Percentiles rank a stretch among this genome's conserved stretches.
Conservation (phyloP, 2,329 filamentous ascomycete species). For the Esteya vermicola region DNA sequence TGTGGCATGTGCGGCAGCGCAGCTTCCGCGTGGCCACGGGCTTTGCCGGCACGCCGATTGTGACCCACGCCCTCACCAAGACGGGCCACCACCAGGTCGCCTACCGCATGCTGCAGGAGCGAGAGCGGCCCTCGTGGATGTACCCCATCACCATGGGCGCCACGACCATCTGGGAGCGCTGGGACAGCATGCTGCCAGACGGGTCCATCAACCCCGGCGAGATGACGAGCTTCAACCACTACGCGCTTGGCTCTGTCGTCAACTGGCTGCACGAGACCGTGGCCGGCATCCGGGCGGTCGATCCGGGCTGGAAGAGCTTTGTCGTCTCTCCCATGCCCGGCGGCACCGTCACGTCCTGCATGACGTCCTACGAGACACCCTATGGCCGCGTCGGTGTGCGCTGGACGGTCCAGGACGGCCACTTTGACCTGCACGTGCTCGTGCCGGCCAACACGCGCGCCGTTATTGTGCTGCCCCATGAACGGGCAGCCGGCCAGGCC, state of each 20-base stretch:
- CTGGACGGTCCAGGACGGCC: slow-evolving; percentile 14
- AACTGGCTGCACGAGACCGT: slow-evolving; percentile 22
- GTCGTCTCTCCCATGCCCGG: slow-evolving; percentile 16
- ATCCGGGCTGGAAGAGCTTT: slow-evolving; percentile 18
- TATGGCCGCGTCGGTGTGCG: slow-evolving; percentile 17
- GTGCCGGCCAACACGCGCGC: slow-evolving; percentile 10
- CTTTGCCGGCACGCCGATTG: slow-evolving; percentile 14
- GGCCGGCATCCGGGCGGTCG: slow-evolving; percentile 15
- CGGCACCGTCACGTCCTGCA: slow-evolving; percentile 10
- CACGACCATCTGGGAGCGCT: slow-evolving; percentile 27
- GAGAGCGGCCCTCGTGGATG: slow-evolving; percentile 19
- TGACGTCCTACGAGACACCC: slow-evolving; percentile 16
- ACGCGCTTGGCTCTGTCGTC: slow-evolving; percentile 23
- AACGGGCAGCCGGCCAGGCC: background rate
- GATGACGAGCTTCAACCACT: slow-evolving; percentile 28
- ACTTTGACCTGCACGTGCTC: slow-evolving; percentile 5
- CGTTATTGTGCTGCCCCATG: slow-evolving; percentile 6
- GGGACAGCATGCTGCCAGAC: slow-evolving; percentile 23
- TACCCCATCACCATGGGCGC: slow-evolving; percentile 23
- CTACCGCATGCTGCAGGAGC: slow-evolving; percentile 22
- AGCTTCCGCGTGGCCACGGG: slow-evolving; percentile 14
- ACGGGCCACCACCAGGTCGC: slow-evolving; percentile 4
- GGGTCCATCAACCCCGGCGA: slow-evolving; percentile 21
- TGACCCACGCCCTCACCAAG: slow-evolving; percentile 9
- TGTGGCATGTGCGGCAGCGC: too few species aligned